Evolutionary conservation across 345 rosid genomes (phyloP).

Genomic region (Sonneratia alba): DNA sequence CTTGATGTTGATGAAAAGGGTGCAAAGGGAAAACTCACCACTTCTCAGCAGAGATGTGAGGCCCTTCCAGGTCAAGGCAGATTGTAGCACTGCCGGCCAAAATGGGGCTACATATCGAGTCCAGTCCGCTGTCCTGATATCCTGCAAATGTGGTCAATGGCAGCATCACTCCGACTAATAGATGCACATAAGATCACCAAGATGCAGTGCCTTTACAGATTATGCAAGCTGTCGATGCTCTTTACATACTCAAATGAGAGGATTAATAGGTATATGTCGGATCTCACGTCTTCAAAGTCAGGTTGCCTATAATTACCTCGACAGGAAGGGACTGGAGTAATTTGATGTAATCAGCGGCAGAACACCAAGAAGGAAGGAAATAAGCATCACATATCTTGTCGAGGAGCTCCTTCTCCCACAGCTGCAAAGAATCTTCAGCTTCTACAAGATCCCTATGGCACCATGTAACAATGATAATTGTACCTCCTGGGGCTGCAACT

Average conservation of each 20-base stretch:
- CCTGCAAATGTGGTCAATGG: slow-evolving; percentile 27
- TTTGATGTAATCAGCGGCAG: slow-evolving; percentile 59
- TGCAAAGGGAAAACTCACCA: slow-evolving; percentile 28
- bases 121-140: slow-evolving; percentile 83
- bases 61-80: slow-evolving; percentile 83
- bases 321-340: slow-evolving; percentile 46
- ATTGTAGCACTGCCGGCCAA: slow-evolving; percentile 84
- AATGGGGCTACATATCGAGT: slow-evolving; percentile 72
- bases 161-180: background rate
- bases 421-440: slow-evolving; percentile 51
- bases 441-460: slow-evolving; percentile 71
- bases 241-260: background rate
- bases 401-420: slow-evolving; percentile 61
- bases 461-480: slow-evolving; percentile 82
- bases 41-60: slow-evolving; percentile 51
- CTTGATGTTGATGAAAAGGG: background rate
- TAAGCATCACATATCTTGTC: slow-evolving; percentile 61
- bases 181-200: background rate
- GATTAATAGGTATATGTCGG: background rate
- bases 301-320: slow-evolving; percentile 27
- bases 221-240: background rate
- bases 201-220: background rate
- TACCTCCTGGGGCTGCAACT: slow-evolving; percentile 79
- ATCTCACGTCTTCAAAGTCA: background rate
- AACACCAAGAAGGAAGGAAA: slow-evolving; percentile 86